These are phyloP conservation scores for Myriosclerotinia curreyana DNA, from an alignment of 2,329 filamentous ascomycete species.

Conservation along the genomic window DNA sequence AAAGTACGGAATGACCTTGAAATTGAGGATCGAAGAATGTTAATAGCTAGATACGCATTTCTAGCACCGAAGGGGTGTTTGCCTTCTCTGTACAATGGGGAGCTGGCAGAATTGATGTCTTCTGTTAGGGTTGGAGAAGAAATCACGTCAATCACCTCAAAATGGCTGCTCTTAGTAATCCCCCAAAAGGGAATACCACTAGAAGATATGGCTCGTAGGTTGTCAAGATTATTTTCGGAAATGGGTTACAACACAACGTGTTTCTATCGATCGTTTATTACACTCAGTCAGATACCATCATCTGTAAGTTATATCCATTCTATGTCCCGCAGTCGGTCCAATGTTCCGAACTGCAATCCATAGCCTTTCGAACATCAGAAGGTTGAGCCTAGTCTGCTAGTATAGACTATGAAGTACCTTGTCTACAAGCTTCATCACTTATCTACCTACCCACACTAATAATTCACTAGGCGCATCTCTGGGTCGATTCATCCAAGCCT, in stretches of 20 bases:
- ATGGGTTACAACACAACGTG: conserved; percentile 13
- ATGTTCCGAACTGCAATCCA: too few species aligned
- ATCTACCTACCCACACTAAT: not conserved
- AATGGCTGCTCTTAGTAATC: not conserved
- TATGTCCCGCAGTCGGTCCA: too few species aligned
- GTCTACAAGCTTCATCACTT: not conserved
- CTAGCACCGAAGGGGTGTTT: conserved; percentile 4
- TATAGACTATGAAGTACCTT: too few species aligned
- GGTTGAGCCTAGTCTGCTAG: too few species aligned
- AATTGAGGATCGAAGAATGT: not conserved
- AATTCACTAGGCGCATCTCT: not conserved
- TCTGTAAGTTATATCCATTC: not conserved
- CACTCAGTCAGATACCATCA: not conserved
- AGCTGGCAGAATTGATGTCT: not conserved
- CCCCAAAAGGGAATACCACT: not conserved
- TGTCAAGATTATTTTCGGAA: conserved; percentile 9
- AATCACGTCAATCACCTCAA: not conserved
- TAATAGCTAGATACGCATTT: conserved; percentile 7
- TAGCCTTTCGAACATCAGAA: too few species aligned
- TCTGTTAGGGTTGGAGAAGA: not conserved
- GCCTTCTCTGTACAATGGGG: conserved; percentile 5
- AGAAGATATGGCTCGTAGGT: not conserved
- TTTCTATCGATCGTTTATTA: conserved; percentile 5
- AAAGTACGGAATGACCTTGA: not conserved
- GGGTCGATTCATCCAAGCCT: not conserved